Evolutionary conservation across 495 filamentous ascomycete species (phyloP), one percentile per base, ranked within the genome.

Genomic region (Halenospora varia): DNA sequence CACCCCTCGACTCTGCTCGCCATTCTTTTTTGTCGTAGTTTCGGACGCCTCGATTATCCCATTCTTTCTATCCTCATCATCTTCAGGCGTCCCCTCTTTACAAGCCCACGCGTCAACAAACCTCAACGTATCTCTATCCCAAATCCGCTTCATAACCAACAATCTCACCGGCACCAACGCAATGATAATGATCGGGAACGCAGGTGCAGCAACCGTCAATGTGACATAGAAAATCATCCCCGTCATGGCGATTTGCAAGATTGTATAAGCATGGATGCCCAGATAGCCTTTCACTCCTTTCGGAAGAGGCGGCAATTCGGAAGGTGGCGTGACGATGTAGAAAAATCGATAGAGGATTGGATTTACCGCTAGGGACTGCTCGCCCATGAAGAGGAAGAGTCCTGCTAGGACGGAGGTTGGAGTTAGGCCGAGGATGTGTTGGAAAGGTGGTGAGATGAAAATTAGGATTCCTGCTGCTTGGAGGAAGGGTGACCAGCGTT

Each of bases 31-130:
- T 18, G 10, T 47, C 2, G 10, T n/a, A 6, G 25, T 49, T 49
- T 25, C n/a, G 18, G 3, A 23, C 9, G 47, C 6, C 25, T 49
- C 9, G 8, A n/a, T 20, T 11, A 52, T 24, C 15, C 53, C 26
- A 51, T 57, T 57, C 26, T 23, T 40, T 47, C 45, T 40, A 49
- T 83, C 77, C 59, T 84, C 80, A 52, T 82, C 80, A 57, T 82
- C 82, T 61, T 87, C 84, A 0, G 80, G 83, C 0, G 78, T 84
- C 0, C 86, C 85, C 50, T 84, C 78, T 25, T 79, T 76, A 68
- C 86, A 89, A n/a, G 86, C 84, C 86, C 86, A 88, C 2, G 77
- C 76, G 68, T 89, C 84, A 4, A 89, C 85, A 69, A 78, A 84
- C 41, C 77, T 69, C 50, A 88, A 73, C 4, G 78, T 79, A 53